A percentile compares a stretch with the other conserved stretches of the same genome.
Evolutionary conservation across 208 protist genomes (phyloP).

Genomic region (Crithidia mellificae): DNA sequence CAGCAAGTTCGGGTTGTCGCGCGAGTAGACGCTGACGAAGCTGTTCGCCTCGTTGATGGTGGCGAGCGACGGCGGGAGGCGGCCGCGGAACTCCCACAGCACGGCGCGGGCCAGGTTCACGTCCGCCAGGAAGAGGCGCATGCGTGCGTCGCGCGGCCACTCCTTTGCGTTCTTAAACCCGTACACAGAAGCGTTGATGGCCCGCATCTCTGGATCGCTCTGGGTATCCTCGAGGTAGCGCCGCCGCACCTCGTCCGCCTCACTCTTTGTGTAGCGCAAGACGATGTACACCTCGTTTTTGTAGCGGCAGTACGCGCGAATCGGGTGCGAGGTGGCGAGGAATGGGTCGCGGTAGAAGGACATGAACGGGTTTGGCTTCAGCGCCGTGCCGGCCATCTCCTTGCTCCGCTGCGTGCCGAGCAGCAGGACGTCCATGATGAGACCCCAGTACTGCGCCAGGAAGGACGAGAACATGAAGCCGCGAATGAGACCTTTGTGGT

Average conservation of each 20-base stretch:
- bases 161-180: constrained; percentile 99
- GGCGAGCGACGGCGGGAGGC: constrained; percentile 97
- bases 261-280: constrained; percentile 97
- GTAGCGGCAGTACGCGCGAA: constrained; percentile 98
- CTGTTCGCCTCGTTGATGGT: constrained; percentile 97
- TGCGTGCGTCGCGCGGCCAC: constrained; percentile 99
- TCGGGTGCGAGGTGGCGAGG: constrained; percentile 97
- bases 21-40: constrained; percentile 99
- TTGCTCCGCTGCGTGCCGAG: constrained; percentile 97
- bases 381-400: constrained; percentile 98
- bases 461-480: constrained; percentile 99
- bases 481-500: constrained; percentile 98
- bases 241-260: constrained; percentile 98
- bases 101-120: constrained; percentile 99
- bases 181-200: constrained; percentile 98
- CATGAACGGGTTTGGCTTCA: constrained; percentile 98
- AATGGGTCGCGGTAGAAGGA: constrained; percentile 93
- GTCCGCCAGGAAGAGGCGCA: constrained; percentile 99
- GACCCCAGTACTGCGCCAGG: constrained; percentile 99
- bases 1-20: constrained; percentile 99
- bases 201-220: constrained; percentile 94
- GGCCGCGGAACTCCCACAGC: constrained; percentile 99
- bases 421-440: constrained; percentile 99
- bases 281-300: constrained; percentile 98
- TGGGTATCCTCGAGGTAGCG: constrained; percentile 99